Evolutionary conservation across 176 grass and related monocot species (phyloP).

Genomic region (Eragrostis nindensis): DNA sequence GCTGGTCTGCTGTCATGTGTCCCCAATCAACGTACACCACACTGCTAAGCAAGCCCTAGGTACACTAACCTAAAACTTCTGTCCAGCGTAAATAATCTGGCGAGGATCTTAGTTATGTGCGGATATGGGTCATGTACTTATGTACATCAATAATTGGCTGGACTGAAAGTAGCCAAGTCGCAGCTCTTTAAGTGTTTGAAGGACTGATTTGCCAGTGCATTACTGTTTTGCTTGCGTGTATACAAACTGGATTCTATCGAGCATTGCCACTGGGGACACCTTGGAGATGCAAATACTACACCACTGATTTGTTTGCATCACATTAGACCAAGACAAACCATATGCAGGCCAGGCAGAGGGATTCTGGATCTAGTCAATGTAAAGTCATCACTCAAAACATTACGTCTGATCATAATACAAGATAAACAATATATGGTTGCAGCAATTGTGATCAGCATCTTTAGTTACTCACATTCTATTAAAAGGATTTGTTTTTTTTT

Average conservation of each 20-base stretch:
- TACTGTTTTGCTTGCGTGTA: background rate
- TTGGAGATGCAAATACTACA: conserved; percentile 14
- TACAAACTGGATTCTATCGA: background rate
- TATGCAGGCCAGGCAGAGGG: background rate
- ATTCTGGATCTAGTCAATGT: background rate
- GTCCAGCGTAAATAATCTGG: background rate
- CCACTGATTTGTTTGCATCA: background rate
- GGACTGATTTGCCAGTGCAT: background rate
- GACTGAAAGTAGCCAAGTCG: background rate
- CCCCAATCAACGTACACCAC: background rate
- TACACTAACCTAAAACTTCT: background rate
- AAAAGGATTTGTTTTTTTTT: background rate
- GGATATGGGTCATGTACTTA: background rate
- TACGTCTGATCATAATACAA: conserved; percentile 1
- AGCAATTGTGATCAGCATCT: background rate
- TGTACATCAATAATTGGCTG: background rate
- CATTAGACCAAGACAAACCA: background rate
- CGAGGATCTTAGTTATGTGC: background rate
- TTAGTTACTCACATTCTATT: background rate
- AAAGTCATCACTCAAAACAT: conserved; percentile 17
- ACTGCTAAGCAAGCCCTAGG: background rate
- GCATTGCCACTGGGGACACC: background rate
- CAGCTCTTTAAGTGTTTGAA: background rate
- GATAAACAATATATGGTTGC: background rate
- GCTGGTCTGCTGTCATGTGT: background rate